These are phyloP conservation scores for Heliosperma pusillum DNA, from an alignment of 148 eudicot genomes.

Conservation along the genomic window DNA sequence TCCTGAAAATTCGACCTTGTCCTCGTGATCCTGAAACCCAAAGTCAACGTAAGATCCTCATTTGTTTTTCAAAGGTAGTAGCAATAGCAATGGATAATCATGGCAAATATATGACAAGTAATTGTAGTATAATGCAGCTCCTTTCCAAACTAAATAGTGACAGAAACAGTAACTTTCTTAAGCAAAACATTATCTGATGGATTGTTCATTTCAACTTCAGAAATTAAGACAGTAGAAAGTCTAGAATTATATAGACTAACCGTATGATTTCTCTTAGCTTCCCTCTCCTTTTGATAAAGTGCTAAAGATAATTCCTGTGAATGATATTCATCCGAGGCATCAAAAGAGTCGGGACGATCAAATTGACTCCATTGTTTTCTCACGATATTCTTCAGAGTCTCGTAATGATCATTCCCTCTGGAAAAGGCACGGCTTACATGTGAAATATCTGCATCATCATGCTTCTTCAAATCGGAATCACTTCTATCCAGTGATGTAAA, in stretches of 20 bases:
- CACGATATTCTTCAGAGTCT: constrained; percentile 47
- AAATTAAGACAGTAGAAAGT: neutral
- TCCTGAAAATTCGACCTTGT: constrained; percentile 88
- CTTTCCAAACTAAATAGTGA: neutral
- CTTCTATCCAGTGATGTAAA: constrained; percentile 36
- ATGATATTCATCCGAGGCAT: constrained; percentile 80
- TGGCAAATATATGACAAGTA: neutral
- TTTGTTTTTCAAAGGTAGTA: neutral
- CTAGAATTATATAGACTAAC: constrained; percentile 46
- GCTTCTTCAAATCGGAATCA: constrained; percentile 39
- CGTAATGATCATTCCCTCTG: constrained; percentile 49
- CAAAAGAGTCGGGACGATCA: constrained; percentile 79
- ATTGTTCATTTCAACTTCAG: neutral
- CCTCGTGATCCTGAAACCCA: constrained; percentile 59
- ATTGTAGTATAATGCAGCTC: neutral
- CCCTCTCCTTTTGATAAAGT: constrained; percentile 67
- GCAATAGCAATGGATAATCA: neutral
- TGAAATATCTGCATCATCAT: constrained; percentile 40
- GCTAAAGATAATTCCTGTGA: constrained; percentile 83
- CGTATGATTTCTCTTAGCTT: constrained; percentile 53
- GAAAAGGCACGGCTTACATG: constrained; percentile 31
- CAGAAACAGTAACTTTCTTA: neutral
- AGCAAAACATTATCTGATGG: neutral
- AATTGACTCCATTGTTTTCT: constrained; percentile 73
- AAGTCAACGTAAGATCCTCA: neutral